Evolutionary conservation across 441 rosid genomes (phyloP).

Genomic region (California macrophylla): DNA sequence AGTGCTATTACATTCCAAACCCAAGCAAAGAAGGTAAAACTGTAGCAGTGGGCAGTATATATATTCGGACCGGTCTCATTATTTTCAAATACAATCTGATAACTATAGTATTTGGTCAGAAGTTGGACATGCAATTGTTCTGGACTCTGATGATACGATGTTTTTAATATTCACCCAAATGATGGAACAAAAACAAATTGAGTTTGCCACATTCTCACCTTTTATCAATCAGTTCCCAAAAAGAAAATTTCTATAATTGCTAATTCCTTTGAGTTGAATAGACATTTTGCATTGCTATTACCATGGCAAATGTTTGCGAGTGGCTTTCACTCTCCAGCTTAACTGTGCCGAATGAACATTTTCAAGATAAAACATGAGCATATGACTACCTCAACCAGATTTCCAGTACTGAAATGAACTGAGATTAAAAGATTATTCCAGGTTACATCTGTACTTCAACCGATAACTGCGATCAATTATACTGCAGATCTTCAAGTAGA

Average conservation of each 20-base stretch:
- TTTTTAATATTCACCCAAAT: background rate
- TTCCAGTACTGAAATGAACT: conserved; percentile 1
- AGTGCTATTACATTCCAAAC: background rate
- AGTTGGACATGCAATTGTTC: background rate
- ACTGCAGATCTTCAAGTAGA: background rate
- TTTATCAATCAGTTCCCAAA: background rate
- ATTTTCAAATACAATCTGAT: background rate
- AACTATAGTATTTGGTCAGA: background rate
- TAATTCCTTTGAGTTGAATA: background rate
- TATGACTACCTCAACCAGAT: background rate
- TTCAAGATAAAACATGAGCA: background rate
- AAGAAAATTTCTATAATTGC: background rate
- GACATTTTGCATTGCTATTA: background rate
- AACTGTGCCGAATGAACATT: conserved; percentile 2
- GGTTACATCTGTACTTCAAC: background rate
- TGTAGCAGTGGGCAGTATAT: background rate
- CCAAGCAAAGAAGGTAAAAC: background rate
- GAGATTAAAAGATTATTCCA: background rate
- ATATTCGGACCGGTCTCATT: background rate
- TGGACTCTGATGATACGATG: background rate
- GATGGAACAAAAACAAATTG: background rate
- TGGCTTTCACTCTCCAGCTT: background rate
- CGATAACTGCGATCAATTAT: background rate
- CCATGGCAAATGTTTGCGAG: background rate
- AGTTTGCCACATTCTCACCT: background rate